Conservation (phyloP, 306 rosid species). For the Corylus americana region DNA sequence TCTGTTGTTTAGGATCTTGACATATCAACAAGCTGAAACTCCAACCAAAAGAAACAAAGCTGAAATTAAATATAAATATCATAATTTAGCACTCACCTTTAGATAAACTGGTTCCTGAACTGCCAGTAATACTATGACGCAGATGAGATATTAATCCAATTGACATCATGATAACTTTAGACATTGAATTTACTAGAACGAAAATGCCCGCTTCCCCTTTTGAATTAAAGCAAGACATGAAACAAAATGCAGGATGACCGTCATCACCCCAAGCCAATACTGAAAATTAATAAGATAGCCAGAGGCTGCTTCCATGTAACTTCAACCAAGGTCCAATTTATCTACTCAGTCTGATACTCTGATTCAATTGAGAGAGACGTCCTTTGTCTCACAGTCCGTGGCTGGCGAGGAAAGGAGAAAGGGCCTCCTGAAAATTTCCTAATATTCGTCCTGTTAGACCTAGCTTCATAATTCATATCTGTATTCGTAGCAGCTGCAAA, state of each 20-base stretch:
- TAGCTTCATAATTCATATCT: conserved; percentile 60
- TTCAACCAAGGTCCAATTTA: conserved; percentile 13
- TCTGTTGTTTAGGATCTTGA: background rate
- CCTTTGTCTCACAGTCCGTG: conserved; percentile 87
- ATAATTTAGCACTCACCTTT: conserved; percentile 7
- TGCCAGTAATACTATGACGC: conserved; percentile 1
- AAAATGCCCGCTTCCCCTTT: background rate
- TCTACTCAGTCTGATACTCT: conserved; percentile 83
- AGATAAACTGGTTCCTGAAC: background rate
- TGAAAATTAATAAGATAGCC: background rate
- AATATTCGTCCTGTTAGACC: conserved; percentile 64
- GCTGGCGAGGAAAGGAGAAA: conserved; percentile 96
- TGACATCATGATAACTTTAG: background rate
- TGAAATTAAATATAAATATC: background rate
- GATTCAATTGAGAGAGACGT: conserved; percentile 66
- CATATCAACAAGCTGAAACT: background rate
- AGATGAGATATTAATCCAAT: background rate
- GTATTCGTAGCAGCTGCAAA: conserved; percentile 79
- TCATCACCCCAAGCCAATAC: background rate
- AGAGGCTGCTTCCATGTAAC: background rate
- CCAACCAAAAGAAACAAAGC: background rate
- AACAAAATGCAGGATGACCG: background rate
- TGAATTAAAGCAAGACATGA: background rate
- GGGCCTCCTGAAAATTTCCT: conserved; percentile 71
- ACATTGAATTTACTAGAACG: background rate